Evolutionary conservation across 129 eudicot species (phyloP).

Genomic region (Escallonia rubra): DNA sequence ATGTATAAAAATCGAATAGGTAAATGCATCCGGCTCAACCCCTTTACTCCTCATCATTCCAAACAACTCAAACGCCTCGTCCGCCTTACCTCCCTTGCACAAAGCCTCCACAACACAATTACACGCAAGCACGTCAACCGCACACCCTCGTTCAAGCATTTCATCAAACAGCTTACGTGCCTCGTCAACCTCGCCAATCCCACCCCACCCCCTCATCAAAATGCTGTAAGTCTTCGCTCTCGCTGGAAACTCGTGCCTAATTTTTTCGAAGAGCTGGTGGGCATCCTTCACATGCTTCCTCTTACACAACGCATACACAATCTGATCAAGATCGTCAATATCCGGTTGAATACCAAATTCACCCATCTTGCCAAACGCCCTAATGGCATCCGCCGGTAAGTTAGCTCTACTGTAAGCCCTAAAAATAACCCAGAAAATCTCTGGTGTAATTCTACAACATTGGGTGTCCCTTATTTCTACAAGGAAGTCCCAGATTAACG

Average conservation of each 20-base stretch:
- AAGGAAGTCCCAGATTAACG: constrained; percentile 81
- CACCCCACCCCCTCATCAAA: constrained; percentile 79
- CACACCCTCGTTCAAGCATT: constrained; percentile 63
- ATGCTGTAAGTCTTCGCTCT: constrained; percentile 67
- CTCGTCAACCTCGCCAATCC: constrained; percentile 42
- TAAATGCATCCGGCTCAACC: constrained; percentile 69
- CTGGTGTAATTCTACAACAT: constrained; percentile 26
- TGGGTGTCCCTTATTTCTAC: constrained; percentile 37
- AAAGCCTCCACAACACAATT: constrained; percentile 67
- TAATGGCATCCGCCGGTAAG: constrained; percentile 70
- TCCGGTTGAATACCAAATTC: constrained; percentile 57
- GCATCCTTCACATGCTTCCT: constrained; percentile 72
- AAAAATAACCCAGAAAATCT: constrained; percentile 61
- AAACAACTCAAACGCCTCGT: constrained; percentile 62
- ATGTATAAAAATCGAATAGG: constrained; percentile 66
- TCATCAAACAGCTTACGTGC: constrained; percentile 77
- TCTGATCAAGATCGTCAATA: constrained; percentile 63
- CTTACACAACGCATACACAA: constrained; percentile 62
- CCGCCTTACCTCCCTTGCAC: constrained; percentile 66
- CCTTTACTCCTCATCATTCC: constrained; percentile 52
- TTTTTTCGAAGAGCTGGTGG: constrained; percentile 59
- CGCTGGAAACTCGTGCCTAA: constrained; percentile 30
- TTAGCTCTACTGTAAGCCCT: constrained; percentile 66
- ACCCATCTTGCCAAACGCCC: constrained; percentile 72
- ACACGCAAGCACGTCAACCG: constrained; percentile 70